A percentile compares a stretch with the other conserved stretches of the same genome.
These are phyloP conservation scores for Sclerotinia borealis DNA, from an alignment of 2,329 filamentous ascomycete species.

Conservation along the genomic window DNA sequence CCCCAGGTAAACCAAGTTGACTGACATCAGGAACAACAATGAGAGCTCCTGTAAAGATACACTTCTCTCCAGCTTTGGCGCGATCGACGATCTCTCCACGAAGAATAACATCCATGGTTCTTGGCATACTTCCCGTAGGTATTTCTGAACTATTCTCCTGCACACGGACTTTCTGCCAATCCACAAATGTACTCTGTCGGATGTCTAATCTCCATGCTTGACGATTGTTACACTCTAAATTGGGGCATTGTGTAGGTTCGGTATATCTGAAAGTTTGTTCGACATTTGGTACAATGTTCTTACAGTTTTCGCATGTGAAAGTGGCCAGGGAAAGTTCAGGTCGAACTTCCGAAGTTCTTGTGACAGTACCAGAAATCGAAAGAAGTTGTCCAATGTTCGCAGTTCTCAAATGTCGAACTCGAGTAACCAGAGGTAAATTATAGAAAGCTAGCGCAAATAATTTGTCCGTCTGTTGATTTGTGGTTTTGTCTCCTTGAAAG, in stretches of 20 bases:
- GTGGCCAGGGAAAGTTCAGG: slow-evolving; percentile 89
- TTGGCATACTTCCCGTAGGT: slow-evolving; percentile 95
- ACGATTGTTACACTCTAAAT: slow-evolving; percentile 78
- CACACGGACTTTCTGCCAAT: slow-evolving; percentile 98
- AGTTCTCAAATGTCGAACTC: slow-evolving; percentile 56
- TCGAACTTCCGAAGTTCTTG: slow-evolving; percentile 91
- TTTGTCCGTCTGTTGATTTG: slow-evolving; percentile 94
- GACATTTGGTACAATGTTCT: slow-evolving; percentile 77
- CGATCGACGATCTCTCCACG: slow-evolving; percentile 96
- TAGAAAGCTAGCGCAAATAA: slow-evolving; percentile 76
- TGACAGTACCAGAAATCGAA: slow-evolving; percentile 95
- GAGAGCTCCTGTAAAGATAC: slow-evolving; percentile 91
- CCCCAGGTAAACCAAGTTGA: slow-evolving; percentile 83
- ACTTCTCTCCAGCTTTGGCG: slow-evolving; percentile 96
- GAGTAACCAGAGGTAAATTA: slow-evolving; percentile 51
- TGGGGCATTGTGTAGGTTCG: slow-evolving; percentile 93
- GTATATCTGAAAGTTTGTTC: slow-evolving; percentile 98
- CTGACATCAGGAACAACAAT: slow-evolving; percentile 97
- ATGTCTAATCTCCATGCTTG: slow-evolving; percentile 96
- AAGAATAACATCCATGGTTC: slow-evolving; percentile 94
- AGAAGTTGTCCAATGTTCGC: slow-evolving; percentile 86
- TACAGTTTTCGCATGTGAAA: slow-evolving; percentile 85
- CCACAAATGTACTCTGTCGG: slow-evolving; percentile 91
- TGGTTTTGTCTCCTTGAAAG: slow-evolving; percentile 62
- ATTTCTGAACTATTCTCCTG: slow-evolving; percentile 99